These are phyloP conservation scores for Candida sphagnicola DNA, from an alignment of 805 yeast species.

Conservation along the genomic window DNA sequence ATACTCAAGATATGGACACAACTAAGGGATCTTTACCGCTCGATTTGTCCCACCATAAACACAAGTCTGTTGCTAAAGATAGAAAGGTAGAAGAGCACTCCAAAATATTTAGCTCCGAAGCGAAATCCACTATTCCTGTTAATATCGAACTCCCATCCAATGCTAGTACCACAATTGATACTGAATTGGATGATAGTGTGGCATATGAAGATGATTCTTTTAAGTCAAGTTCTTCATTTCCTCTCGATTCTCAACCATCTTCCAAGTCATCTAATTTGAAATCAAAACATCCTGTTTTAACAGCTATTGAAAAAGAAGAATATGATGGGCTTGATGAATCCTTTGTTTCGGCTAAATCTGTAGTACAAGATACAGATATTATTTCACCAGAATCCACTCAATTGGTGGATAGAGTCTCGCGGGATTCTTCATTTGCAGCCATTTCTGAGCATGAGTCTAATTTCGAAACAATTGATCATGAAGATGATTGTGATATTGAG, in stretches of 20 bases:
- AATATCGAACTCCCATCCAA: background rate
- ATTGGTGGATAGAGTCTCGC: background rate
- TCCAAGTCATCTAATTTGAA: slow-evolving; percentile 1
- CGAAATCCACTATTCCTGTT: too few species aligned
- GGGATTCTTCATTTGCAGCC: slow-evolving; percentile 3
- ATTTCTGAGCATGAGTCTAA: slow-evolving; percentile 3
- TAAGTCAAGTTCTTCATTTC: background rate
- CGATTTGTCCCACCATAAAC: background rate
- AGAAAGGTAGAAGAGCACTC: too few species aligned
- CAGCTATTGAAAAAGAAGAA: background rate
- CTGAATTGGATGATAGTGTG: background rate
- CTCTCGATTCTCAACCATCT: background rate
- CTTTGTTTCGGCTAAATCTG: slow-evolving; percentile 2
- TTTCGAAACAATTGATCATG: slow-evolving; percentile 3
- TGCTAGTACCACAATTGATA: background rate
- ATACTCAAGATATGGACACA: slow-evolving; percentile 2
- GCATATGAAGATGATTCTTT: background rate
- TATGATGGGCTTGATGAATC: slow-evolving; percentile 1
- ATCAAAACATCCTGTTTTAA: slow-evolving; percentile 1
- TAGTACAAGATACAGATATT: slow-evolving; percentile 1
- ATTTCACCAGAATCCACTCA: slow-evolving; percentile 1
- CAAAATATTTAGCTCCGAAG: too few species aligned
- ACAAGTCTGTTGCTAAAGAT: background rate
- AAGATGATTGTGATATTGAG: background rate
- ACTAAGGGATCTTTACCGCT: slow-evolving; percentile 1